phyloP scores from a whole-genome alignment of 2,329 filamentous ascomycete genomes.

The Leptographium radiaticola region DNA sequence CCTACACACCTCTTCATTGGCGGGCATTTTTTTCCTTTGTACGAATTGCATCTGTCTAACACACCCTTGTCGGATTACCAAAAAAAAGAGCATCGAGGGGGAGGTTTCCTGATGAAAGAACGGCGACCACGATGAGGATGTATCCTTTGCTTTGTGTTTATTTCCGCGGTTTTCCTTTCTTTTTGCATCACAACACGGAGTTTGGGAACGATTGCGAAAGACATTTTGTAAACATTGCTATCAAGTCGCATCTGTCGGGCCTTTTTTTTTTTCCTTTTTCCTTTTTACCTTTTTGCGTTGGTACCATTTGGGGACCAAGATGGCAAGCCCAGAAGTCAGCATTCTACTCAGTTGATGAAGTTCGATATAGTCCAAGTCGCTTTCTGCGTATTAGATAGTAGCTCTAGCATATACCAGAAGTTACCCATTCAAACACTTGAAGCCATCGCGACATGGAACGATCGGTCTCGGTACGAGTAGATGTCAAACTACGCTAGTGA shows the following conservation, averaged over 20 bases:
- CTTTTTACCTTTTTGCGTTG: neutral
- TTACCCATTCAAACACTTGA: conserved; percentile 41
- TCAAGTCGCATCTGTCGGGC: neutral
- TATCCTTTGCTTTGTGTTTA: conserved; percentile 5
- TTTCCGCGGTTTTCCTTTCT: conserved; percentile 13
- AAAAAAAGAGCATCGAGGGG: conserved; percentile 13
- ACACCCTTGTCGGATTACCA: conserved; percentile 12
- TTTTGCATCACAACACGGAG: conserved; percentile 4
- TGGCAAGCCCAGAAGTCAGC: conserved; percentile 11
- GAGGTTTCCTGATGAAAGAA: conserved; percentile 7
- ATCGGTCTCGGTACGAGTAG: neutral
- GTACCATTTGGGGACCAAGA: conserved; percentile 7
- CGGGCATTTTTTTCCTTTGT: conserved; percentile 2
- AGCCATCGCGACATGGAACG: too few relatives aligned
- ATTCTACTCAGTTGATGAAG: conserved; percentile 9
- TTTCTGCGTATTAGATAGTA: conserved; percentile 46
- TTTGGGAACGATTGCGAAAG: conserved; percentile 6
- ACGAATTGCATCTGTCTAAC: conserved; percentile 8
- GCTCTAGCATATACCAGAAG: conserved; percentile 44
- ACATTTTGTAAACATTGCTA: neutral
- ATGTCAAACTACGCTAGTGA: neutral
- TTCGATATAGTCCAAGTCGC: conserved; percentile 37
- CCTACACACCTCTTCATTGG: conserved; percentile 5
- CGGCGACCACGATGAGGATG: conserved; percentile 13
- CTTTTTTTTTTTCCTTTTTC: too few relatives aligned